A percentile compares a stretch with the other conserved stretches of the same genome.
These are phyloP conservation scores for Funneliformis mosseae DNA, from an alignment of 192 early-diverging fungal species.

Conservation along the genomic window DNA sequence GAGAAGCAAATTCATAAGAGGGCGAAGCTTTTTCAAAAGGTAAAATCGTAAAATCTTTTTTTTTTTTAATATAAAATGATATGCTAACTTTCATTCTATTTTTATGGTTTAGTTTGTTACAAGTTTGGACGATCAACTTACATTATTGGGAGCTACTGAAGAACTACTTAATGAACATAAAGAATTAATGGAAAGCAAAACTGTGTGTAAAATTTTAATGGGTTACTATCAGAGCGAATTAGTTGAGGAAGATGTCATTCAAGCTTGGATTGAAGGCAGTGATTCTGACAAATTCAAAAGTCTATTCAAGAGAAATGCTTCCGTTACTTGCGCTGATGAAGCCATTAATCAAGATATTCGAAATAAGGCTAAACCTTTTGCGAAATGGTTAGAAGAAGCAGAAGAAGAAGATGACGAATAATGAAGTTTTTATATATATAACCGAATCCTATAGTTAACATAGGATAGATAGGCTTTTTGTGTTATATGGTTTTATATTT, in stretches of 20 bases:
- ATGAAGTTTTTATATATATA: background rate
- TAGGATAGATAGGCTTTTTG: too few relatives aligned
- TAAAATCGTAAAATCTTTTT: constrained; percentile 23
- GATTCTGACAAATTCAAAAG: constrained; percentile 44
- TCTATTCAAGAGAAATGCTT: constrained; percentile 32
- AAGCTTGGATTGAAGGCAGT: constrained; percentile 87
- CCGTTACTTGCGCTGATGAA: constrained; percentile 83
- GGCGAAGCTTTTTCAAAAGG: constrained; percentile 64
- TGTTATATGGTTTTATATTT: background rate
- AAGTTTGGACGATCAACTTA: constrained; percentile 85
- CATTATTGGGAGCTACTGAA: constrained; percentile 90
- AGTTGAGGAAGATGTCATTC: constrained; percentile 86
- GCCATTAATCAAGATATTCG: constrained; percentile 80
- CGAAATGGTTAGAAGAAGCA: constrained; percentile 88
- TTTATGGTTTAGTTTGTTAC: constrained; percentile 64
- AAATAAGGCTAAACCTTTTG: constrained; percentile 84
- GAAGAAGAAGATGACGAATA: constrained; percentile 79
- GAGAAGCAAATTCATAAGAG: constrained; percentile 73
- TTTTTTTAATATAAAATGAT: background rate
- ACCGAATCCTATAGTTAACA: background rate
- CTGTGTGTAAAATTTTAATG: constrained; percentile 75
- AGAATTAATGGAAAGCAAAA: constrained; percentile 63
- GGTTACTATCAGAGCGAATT: constrained; percentile 89
- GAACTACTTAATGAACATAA: constrained; percentile 66
- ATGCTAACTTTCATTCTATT: background rate